Base-by-base conservation (phyloP, 306 rosid genomes). In the Pterocarpus santalinus region DNA sequence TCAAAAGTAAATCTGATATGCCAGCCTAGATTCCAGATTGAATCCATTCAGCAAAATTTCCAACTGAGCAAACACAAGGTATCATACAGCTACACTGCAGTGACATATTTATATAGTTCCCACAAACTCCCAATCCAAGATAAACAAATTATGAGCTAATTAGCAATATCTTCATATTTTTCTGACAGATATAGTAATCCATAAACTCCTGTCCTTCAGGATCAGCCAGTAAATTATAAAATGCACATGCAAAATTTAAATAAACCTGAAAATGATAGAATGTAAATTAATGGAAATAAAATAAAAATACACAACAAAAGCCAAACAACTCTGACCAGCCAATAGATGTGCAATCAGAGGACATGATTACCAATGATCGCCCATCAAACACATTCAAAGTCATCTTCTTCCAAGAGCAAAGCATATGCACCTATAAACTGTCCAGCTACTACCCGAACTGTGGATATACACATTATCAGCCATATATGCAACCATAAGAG, bases 21-120 rank as follows among this genome's bases (percentile, higher is more conserved):
- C 12, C 16, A 65, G 7, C 66, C 43, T 8, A 44, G 84, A 14
- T 65, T 52, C 76, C 46, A 36, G 7, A 81, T 71, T 62, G 12
- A 38, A 43, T n/a, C 67, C 7, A 39, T 38, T 55, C 33, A 28
- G 75, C 13, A 78, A 32, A 67, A 15, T 53, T 9, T 38, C 28
- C 53, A 73, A 17, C 28, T 38, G 10, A 55, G 39, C 13, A 55
- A 35, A 58, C n/a, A 41, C 47, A 55, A 80, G 47, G 1, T 22
- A 51, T 15, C 33, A 64, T 52, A 22, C 30, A 22, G 14, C 79
- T 39, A 34, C 7, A 39, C 36, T n/a, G 47, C 28, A 22, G 28
- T 1, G 28, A 22, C 28, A 56, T 16, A 53, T 49, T 49, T 53
- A 10, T 68, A 44, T n/a, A 43, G 10, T 43, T 11, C 32, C 44